Conservation (phyloP, 352 stramenopile species). For the Globisporangium middletonii region DNA sequence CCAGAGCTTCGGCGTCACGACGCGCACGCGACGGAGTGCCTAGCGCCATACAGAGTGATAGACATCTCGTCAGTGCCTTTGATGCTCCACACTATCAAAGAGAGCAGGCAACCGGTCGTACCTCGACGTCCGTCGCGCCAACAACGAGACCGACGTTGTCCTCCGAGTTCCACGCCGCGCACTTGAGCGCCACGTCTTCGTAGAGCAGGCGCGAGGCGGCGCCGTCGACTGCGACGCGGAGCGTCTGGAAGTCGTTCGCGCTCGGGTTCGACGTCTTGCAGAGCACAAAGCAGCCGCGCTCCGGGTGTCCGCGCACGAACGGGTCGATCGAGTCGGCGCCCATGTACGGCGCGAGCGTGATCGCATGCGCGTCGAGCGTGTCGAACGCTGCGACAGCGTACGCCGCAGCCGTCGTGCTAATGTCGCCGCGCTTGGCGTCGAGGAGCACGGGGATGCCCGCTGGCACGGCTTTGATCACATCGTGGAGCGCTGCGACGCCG, state of each 20-base stretch:
- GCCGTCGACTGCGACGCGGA: conserved; percentile 21
- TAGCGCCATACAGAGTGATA: conserved; percentile 14
- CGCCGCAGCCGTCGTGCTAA: conserved; percentile 95
- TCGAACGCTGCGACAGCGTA: conserved; percentile 95
- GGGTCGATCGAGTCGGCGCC: conserved; percentile 96
- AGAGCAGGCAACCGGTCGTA: background rate
- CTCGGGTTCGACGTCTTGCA: conserved; percentile 99
- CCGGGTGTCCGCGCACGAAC: conserved; percentile 89
- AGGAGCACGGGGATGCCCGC: conserved; percentile 94
- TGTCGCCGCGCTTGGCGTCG: conserved; percentile 98
- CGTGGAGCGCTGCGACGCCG: conserved; percentile 86
- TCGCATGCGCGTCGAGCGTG: conserved; percentile 89
- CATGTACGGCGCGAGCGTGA: conserved; percentile 98
- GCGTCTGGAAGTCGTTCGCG: conserved; percentile 95
- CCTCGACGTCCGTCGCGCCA: conserved; percentile 92
- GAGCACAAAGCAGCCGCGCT: conserved; percentile 94
- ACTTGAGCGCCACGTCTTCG: conserved; percentile 90
- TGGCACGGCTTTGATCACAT: conserved; percentile 88
- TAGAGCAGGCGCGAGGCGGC: conserved; percentile 48
- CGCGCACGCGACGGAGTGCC: conserved; percentile 86
- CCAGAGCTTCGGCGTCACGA: conserved; percentile 89
- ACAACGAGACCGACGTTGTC: conserved; percentile 96
- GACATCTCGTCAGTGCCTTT: background rate
- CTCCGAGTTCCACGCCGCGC: conserved; percentile 84
- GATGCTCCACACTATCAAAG: background rate